Evolutionary conservation across 805 yeast genomes (phyloP).

Genomic region (Spathaspora arborariae): DNA sequence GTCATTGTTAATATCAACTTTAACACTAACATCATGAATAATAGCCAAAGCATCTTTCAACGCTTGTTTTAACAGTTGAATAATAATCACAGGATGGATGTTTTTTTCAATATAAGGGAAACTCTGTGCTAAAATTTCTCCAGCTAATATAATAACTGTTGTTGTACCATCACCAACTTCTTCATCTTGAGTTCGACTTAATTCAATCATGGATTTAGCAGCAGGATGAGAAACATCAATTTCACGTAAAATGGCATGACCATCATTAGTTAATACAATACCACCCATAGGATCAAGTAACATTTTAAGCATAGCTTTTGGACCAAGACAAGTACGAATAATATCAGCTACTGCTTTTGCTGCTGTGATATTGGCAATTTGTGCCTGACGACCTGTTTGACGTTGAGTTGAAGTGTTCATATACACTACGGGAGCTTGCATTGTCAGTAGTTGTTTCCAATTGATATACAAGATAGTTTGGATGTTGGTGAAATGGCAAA

Average conservation of each 20-base stretch:
- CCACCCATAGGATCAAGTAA: constrained; percentile 96
- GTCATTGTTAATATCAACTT: constrained; percentile 82
- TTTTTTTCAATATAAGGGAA: constrained; percentile 92
- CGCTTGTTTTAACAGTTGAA: constrained; percentile 90
- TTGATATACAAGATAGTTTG: background rate
- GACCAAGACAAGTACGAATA: constrained; percentile 96
- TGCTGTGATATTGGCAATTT: constrained; percentile 93
- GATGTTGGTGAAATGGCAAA: too few species aligned
- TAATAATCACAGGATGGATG: constrained; percentile 95
- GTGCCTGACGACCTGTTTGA: constrained; percentile 96
- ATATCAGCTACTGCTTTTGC: constrained; percentile 99
- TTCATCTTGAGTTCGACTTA: constrained; percentile 95
- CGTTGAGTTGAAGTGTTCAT: constrained; percentile 82
- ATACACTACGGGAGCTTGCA: constrained; percentile 48
- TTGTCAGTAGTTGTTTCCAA: constrained; percentile 12
- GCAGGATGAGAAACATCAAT: constrained; percentile 98
- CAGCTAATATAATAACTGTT: constrained; percentile 93
- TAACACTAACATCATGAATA: constrained; percentile 75
- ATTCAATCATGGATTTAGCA: constrained; percentile 96
- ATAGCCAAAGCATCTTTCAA: constrained; percentile 85
- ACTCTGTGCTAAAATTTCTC: constrained; percentile 93
- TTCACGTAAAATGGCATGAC: constrained; percentile 96
- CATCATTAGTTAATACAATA: constrained; percentile 94
- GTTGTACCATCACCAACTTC: constrained; percentile 99
- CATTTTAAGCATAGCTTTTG: constrained; percentile 99